These are phyloP conservation scores for Lachnellula occidentalis DNA, from an alignment of 2,329 filamentous ascomycete species.

Conservation along the genomic window DNA sequence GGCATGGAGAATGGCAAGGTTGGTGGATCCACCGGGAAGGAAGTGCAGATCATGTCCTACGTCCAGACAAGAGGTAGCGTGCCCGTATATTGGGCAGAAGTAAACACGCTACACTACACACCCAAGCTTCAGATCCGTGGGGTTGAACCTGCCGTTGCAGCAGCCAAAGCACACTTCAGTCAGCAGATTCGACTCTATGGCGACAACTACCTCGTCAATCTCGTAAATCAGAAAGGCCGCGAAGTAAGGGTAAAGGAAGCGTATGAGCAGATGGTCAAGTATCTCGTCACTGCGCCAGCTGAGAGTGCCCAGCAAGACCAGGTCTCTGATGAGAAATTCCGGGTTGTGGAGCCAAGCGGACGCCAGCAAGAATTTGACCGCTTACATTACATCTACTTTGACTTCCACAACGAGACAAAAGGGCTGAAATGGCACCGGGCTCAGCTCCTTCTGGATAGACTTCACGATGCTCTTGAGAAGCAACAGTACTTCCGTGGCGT, in stretches of 20 bases:
- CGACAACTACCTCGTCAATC: conserved; percentile 94
- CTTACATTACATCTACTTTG: conserved; percentile 95
- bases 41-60: conserved; percentile 87
- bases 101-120: conserved; percentile 88
- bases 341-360: conserved; percentile 62
- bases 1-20: conserved; percentile 71
- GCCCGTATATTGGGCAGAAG: conserved; percentile 91
- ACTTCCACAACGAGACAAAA: conserved; percentile 97
- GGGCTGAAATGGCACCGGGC: conserved; percentile 90
- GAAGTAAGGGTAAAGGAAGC: conserved; percentile 86
- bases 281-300: conserved; percentile 62
- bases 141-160: conserved; percentile 71
- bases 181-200: conserved; percentile 93
- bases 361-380: conserved; percentile 64
- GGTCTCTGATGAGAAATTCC: conserved; percentile 73
- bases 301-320: conserved; percentile 62
- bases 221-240: conserved; percentile 93
- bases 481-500: conserved; percentile 92
- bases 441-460: conserved; percentile 75
- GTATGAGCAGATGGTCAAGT: conserved; percentile 84
- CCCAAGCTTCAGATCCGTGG: conserved; percentile 84
- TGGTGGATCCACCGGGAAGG: conserved; percentile 54
- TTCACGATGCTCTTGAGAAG: conserved; percentile 67
- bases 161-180: conserved; percentile 81
- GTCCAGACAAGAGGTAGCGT: conserved; percentile 96